Base-by-base conservation (phyloP, 371 early-diverging fungal species). In the Capillidium heterosporum region DNA sequence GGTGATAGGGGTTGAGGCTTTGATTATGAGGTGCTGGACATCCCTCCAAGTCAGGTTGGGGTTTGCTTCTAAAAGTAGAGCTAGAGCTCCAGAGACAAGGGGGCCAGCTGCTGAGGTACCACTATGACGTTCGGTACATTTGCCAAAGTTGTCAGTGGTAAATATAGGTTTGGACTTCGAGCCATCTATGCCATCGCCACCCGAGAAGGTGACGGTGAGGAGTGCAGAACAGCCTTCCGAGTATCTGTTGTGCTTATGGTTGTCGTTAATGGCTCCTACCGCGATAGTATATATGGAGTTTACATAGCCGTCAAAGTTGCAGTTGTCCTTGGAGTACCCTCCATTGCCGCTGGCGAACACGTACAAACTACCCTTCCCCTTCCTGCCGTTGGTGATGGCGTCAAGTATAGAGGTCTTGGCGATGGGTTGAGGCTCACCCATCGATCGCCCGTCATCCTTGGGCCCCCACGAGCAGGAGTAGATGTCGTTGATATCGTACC, bases 91-190 rank as follows among this genome's bases (percentile, higher is more conserved):
- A 0, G 91, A 87, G 7, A 84, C 95, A 58, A 92, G 67, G 8
- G 98, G 98, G 0, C 95, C 95, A 1, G 98, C 96, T 1, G 98
- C 98, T 1, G 93, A 92, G 0, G 98, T 97, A 26, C 98, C 98
- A 32, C 91, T 89, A 64, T 94, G 95, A 15, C 63, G 58, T 47
- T 71, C 65, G 17, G 82, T 81, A 67, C 91, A 95, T 43, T 67
- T 60, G 28, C 72, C 69, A 43, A 72, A 60, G 2, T 85, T 86
- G 3, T 74, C 67, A 61, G 92, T 86, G 21, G 95, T 86, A 2
- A 95, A 94, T 56, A 77, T 81, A n/a, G 23, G 0, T n/a, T n/a
- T 1, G 26, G 29, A 10, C 26, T 17, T 21, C 17, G 17, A 42
- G n/a, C n/a, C n/a, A n/a, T n/a, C n/a, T n/a, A n/a, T n/a, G n/a